These are phyloP conservation scores for Pichia phayaonensis DNA, from an alignment of 805 yeast species.

Conservation along the genomic window DNA sequence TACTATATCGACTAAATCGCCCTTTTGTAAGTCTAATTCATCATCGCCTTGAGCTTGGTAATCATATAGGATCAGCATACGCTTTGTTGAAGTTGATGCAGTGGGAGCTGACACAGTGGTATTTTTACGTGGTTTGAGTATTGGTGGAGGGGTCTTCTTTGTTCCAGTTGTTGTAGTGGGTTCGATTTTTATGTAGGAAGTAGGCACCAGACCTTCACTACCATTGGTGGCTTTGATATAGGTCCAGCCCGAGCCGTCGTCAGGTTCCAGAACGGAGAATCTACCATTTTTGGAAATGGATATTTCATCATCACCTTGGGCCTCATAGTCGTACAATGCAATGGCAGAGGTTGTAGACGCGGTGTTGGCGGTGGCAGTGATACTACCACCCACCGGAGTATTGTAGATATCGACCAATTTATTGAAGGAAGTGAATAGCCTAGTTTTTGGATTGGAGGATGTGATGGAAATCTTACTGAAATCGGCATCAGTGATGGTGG, in stretches of 20 bases:
- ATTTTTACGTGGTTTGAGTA: slow-evolving; percentile 65
- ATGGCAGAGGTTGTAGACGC: slow-evolving; percentile 15
- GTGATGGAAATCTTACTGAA: slow-evolving; percentile 21
- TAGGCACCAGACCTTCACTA: slow-evolving; percentile 74
- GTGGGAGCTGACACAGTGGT: slow-evolving; percentile 54
- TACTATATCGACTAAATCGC: slow-evolving; percentile 64
- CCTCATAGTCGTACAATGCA: slow-evolving; percentile 59
- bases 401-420: slow-evolving; percentile 11
- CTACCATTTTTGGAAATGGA: slow-evolving; percentile 53
- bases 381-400: slow-evolving; percentile 4
- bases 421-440: slow-evolving; percentile 21
- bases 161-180: slow-evolving; percentile 12
- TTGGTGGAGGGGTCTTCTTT: slow-evolving; percentile 53
- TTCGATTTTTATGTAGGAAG: slow-evolving; percentile 56
- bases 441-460: slow-evolving; percentile 16
- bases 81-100: slow-evolving; percentile 19
- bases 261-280: slow-evolving; percentile 51
- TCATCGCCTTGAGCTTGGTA: slow-evolving; percentile 73
- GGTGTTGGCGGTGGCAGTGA: neutral
- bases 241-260: slow-evolving; percentile 95
- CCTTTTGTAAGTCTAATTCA: slow-evolving; percentile 64
- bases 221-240: slow-evolving; percentile 40
- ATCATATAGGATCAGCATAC: slow-evolving; percentile 65
- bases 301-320: slow-evolving; percentile 72
- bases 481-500: slow-evolving; percentile 14